Evolutionary conservation across 768 basidiomycete genomes (phyloP), one percentile per base, ranked within the genome.

Genomic region (Coprinopsis cinerea): DNA sequence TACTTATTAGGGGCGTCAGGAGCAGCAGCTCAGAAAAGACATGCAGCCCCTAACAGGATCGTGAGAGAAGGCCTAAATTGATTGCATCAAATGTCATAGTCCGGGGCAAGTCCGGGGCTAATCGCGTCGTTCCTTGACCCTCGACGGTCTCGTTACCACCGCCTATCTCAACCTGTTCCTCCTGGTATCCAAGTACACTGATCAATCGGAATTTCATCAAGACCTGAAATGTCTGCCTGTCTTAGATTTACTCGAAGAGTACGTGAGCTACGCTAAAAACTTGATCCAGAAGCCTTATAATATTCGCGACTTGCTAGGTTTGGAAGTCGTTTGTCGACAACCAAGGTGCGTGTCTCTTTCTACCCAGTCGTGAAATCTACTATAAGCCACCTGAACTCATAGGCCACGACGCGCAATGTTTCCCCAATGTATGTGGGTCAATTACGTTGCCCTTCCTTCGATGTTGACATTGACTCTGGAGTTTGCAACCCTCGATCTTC

Each of bases 321-420:
- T 91, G 88, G 89, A 77, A 80, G 59, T 88, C 85, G 4, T 91
- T 92, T 60, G 54, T 90, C 2, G 79, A 83, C 39, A 86, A 81
- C 55, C 76, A 81, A 74, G 88, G 88, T 83, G 26, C 11, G 67
- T 23, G 35, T 39, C 20, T 13, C 17, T 26, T 26, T 35, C 13
- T 23, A 25, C 20, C 39, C 23, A 14, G 20, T 15, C 40, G 36
- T 24, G 45, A 35, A n/a, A n/a, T n/a, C 27, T 34, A 15, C 25
- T n/a, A 15, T 49, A 40, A 32, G 25, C 44, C 46, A 43, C 37
- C 27, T 22, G 11, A 52, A 22, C 44, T 28, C 55, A 3, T 60
- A 89, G 88, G 89, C 4, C 89, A 92, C 60, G 89, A 91, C 59
- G 74, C 77, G 17, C 79, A 78, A 49, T 89, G 89, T 59, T 88